Evolutionary conservation across 306 rosid genomes (phyloP).

Genomic region (Hippophae rhamnoides): DNA sequence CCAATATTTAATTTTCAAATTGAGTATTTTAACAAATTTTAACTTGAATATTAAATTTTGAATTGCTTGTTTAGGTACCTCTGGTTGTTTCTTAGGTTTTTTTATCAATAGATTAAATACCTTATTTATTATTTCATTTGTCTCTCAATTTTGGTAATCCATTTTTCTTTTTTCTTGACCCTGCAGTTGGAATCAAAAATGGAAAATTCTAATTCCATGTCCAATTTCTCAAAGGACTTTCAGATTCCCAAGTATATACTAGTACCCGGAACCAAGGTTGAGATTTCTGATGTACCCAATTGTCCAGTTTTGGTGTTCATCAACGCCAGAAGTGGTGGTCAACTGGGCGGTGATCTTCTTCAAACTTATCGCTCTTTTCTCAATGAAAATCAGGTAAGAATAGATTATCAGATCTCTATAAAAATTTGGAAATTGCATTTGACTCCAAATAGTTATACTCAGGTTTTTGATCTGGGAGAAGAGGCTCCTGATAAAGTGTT

Average conservation of each 20-base stretch:
- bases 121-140: neutral
- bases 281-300: constrained; percentile 23
- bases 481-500: constrained; percentile 71
- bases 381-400: constrained; percentile 51
- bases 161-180: neutral
- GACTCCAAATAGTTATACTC: constrained; percentile 19
- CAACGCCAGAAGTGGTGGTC: constrained; percentile 96
- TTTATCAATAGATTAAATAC: too few species aligned
- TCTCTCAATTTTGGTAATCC: neutral
- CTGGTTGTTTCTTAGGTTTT: neutral
- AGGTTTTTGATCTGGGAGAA: constrained; percentile 87
- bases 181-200: constrained; percentile 31
- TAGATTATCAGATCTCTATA: neutral
- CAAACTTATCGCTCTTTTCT: constrained; percentile 49
- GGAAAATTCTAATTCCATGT: constrained; percentile 27
- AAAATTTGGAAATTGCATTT: neutral
- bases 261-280: constrained; percentile 31
- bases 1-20: too few species aligned
- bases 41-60: too few species aligned
- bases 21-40: too few species aligned
- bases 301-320: constrained; percentile 77
- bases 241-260: constrained; percentile 63
- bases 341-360: constrained; percentile 81
- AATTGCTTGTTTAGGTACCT: neutral
- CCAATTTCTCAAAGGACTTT: constrained; percentile 36